phyloP scores from a whole-genome alignment of 129 eudicot species.

The Cynara cardunculus region DNA sequence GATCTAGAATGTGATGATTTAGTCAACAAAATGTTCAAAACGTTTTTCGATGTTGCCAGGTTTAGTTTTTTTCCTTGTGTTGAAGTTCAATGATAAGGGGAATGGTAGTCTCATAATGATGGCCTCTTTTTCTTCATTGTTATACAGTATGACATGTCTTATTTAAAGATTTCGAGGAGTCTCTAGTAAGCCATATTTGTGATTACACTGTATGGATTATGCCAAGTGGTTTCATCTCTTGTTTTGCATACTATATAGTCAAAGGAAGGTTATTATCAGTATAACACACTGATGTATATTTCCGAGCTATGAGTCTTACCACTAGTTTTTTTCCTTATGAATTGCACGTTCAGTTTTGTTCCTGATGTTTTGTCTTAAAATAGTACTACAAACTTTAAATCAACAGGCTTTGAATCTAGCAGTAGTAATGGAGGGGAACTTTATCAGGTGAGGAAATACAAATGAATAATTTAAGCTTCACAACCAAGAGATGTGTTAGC shows the following conservation, averaged over 20 bases:
- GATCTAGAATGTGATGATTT: constrained; percentile 99
- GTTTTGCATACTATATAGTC: background rate
- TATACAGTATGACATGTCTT: background rate
- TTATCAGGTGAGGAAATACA: background rate
- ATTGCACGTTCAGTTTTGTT: background rate
- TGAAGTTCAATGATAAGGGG: background rate
- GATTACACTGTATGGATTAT: background rate
- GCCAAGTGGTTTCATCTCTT: background rate
- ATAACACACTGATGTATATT: background rate
- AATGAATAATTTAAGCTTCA: background rate
- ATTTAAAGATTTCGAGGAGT: background rate
- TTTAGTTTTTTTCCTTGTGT: constrained; percentile 20
- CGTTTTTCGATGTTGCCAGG: constrained; percentile 83
- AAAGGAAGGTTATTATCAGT: background rate
- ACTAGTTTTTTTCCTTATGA: background rate
- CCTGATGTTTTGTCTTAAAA: background rate
- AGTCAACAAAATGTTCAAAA: constrained; percentile 68
- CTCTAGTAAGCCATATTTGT: background rate
- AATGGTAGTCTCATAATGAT: background rate
- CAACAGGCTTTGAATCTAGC: background rate
- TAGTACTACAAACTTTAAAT: background rate
- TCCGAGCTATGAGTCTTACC: background rate
- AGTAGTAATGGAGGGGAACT: background rate
- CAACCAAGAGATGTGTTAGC: background rate
- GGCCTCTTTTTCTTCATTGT: background rate